These are phyloP conservation scores for Solioccasus polychromus DNA, from an alignment of 768 basidiomycete species.

Conservation along the genomic window DNA sequence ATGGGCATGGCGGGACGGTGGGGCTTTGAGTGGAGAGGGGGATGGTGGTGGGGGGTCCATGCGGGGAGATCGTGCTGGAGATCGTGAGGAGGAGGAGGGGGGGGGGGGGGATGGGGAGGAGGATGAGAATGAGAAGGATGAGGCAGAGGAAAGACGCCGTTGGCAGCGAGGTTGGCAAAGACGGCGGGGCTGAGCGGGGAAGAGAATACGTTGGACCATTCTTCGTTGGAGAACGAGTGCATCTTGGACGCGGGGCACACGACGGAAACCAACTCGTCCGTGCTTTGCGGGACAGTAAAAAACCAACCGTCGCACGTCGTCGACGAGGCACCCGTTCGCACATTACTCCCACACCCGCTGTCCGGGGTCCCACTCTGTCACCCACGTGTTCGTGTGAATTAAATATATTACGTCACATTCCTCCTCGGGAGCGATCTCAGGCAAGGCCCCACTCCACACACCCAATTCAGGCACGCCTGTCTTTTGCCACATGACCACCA, in stretches of 20 bases:
- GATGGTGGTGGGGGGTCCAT: constrained; percentile 27
- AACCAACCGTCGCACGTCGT: too few relatives aligned
- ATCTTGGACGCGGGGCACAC: too few relatives aligned
- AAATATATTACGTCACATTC: too few relatives aligned
- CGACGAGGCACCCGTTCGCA: too few relatives aligned
- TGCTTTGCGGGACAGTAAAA: too few relatives aligned
- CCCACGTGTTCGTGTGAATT: too few relatives aligned
- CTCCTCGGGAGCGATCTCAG: too few relatives aligned
- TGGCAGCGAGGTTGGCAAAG: constrained; percentile 60
- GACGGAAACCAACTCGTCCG: too few relatives aligned
- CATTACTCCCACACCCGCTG: too few relatives aligned
- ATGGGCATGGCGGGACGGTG: constrained; percentile 16
- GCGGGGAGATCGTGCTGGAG: constrained; percentile 22
- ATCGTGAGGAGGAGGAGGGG: constrained; percentile 17
- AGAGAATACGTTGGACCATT: constrained; percentile 62
- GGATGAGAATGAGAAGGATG: constrained; percentile 27
- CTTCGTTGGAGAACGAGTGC: constrained; percentile 28
- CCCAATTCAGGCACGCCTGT: too few relatives aligned
- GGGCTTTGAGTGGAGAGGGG: constrained; percentile 18
- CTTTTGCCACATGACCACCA: constrained; percentile 7
- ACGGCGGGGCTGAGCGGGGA: constrained; percentile 57
- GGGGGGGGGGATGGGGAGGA: constrained; percentile 16
- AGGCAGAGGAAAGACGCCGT: constrained; percentile 48
- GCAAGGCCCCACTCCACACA: too few relatives aligned
- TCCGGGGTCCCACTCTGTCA: too few relatives aligned